A percentile compares a stretch with the other conserved stretches of the same genome.
These are phyloP conservation scores for Besnoitia besnoiti DNA, from an alignment of 169 alveolate species.

Conservation along the genomic window DNA sequence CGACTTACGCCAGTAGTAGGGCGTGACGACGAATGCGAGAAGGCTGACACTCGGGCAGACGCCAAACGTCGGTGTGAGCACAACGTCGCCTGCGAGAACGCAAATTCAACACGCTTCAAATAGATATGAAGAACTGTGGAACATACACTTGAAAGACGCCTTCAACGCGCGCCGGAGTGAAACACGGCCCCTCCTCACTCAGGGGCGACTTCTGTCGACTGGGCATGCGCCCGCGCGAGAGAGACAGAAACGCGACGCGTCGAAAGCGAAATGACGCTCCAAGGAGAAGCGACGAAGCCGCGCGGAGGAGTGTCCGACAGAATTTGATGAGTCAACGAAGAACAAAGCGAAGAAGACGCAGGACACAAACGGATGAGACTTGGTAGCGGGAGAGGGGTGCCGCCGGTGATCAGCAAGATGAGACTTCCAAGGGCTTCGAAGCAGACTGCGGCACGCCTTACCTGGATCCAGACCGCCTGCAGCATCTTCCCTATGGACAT, in stretches of 20 bases:
- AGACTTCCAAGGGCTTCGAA: neutral
- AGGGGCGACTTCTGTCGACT: too few relatives aligned
- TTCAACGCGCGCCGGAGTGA: too few relatives aligned
- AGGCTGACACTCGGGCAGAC: conserved; percentile 23
- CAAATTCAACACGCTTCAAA: too few relatives aligned
- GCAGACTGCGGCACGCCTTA: neutral
- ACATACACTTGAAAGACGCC: too few relatives aligned
- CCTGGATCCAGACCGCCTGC: neutral
- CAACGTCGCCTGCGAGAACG: conserved; percentile 53
- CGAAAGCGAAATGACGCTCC: neutral
- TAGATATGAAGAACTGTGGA: neutral
- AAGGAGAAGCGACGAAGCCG: neutral
- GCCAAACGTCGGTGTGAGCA: conserved; percentile 40
- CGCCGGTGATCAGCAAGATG: too few relatives aligned
- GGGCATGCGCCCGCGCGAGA: too few relatives aligned
- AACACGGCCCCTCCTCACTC: too few relatives aligned
- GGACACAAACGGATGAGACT: neutral
- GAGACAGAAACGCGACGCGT: too few relatives aligned
- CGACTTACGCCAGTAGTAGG: conserved; percentile 66
- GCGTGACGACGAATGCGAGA: conserved; percentile 56
- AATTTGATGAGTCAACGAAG: neutral
- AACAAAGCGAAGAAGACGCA: neutral
- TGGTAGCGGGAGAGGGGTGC: neutral
- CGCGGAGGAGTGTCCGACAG: neutral
- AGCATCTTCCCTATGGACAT: too few relatives aligned